Percentiles rank a stretch among this genome's conserved stretches.
Evolutionary conservation across 352 stramenopile species (phyloP).

Genomic region (Globisporangium takayamanum): DNA sequence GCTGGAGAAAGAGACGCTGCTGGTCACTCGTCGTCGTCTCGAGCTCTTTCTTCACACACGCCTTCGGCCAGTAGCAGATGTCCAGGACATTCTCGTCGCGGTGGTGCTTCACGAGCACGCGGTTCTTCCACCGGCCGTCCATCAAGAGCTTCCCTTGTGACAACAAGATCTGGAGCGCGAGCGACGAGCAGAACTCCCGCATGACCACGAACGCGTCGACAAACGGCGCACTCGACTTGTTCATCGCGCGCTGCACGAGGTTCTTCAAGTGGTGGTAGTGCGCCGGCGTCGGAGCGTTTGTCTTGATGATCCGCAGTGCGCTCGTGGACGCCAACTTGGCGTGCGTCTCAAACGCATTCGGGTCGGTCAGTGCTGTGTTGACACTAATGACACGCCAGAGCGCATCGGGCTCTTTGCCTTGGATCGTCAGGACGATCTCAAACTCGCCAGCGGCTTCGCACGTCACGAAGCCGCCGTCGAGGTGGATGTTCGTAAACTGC

Average conservation of each 20-base stretch:
- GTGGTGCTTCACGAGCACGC: conserved; percentile 73
- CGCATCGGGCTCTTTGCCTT: conserved; percentile 67
- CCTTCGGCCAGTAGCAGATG: conserved; percentile 79
- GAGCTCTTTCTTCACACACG: conserved; percentile 50
- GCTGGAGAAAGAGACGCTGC: conserved; percentile 50
- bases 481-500: conserved; percentile 71
- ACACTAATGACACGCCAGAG: conserved; percentile 79
- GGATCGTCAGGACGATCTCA: conserved; percentile 78
- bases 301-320: conserved; percentile 70
- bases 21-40: conserved; percentile 54
- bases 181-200: conserved; percentile 75
- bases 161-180: conserved; percentile 70
- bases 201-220: conserved; percentile 77
- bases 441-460: conserved; percentile 75
- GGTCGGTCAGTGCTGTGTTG: conserved; percentile 66
- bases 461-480: conserved; percentile 74
- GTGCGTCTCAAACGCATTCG: conserved; percentile 46
- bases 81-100: conserved; percentile 73
- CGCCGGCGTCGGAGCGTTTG: conserved; percentile 52
- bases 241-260: conserved; percentile 80
- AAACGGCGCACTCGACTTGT: conserved; percentile 74
- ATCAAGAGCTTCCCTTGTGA: conserved; percentile 72
- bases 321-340: conserved; percentile 53
- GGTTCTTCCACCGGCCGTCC: conserved; percentile 76
- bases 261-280: conserved; percentile 85